phyloP scores from a whole-genome alignment of 129 eudicot species.

The Solidago caesia region DNA sequence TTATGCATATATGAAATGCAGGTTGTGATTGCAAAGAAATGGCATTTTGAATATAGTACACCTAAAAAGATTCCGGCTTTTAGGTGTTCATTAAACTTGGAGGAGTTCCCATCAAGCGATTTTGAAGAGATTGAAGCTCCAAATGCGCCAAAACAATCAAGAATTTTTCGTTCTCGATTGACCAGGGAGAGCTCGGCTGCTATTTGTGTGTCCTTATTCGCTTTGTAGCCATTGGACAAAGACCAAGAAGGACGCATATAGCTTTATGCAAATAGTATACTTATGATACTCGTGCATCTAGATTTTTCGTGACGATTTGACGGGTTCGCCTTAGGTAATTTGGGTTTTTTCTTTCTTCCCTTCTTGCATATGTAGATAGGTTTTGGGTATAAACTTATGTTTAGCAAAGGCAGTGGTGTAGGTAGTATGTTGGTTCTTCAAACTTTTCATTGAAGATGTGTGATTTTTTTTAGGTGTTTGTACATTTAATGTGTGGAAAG shows the following conservation, averaged over 20 bases:
- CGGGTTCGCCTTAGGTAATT: background rate
- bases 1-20: slow-evolving; percentile 17
- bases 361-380: slow-evolving; percentile 15
- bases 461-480: slow-evolving; percentile 30
- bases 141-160: slow-evolving; percentile 51
- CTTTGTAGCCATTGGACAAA: slow-evolving; percentile 19
- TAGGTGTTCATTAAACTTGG: slow-evolving; percentile 30
- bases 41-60: slow-evolving; percentile 51
- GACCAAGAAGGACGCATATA: background rate
- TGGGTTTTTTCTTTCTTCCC: background rate
- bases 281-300: slow-evolving; percentile 1
- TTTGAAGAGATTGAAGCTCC: slow-evolving; percentile 49
- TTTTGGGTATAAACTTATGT: slow-evolving; percentile 13
- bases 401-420: slow-evolving; percentile 10
- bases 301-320: background rate
- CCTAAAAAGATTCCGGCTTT: slow-evolving; percentile 44
- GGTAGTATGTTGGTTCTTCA: slow-evolving; percentile 28
- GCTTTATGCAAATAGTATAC: background rate
- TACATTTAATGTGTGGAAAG: slow-evolving; percentile 19
- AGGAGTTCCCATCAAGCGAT: slow-evolving; percentile 16
- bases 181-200: slow-evolving; percentile 38
- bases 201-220: slow-evolving; percentile 58
- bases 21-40: slow-evolving; percentile 46
- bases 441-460: slow-evolving; percentile 33
- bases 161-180: slow-evolving; percentile 26